Percentiles rank a stretch among this genome's conserved stretches.
Evolutionary conservation across 176 grass and related monocot species (phyloP).

Genomic region (Avena sativa): DNA sequence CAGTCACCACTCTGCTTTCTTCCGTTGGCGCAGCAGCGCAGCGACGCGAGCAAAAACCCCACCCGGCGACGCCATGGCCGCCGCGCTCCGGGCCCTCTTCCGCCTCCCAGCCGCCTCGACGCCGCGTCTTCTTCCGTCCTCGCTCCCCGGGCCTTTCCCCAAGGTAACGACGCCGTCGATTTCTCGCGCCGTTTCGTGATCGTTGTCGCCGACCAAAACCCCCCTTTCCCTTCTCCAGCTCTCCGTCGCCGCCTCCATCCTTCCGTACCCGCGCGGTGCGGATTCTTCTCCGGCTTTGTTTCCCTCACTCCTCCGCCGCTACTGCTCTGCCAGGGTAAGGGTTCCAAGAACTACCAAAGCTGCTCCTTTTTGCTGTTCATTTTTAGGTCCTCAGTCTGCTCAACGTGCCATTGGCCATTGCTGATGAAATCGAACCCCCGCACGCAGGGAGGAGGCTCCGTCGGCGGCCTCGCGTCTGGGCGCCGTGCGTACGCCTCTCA

Average conservation of each 20-base stretch:
- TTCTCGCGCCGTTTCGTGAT: background rate
- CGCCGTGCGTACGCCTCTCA: background rate
- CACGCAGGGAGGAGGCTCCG: background rate
- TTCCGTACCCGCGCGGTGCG: background rate
- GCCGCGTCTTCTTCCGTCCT: background rate
- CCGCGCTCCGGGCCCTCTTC: background rate
- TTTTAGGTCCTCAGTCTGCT: background rate
- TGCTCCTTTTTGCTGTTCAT: background rate
- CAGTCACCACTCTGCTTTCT: background rate
- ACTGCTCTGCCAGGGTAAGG: background rate
- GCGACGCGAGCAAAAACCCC: background rate
- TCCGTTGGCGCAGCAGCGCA: background rate
- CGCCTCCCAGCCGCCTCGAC: background rate
- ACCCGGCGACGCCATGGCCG: background rate
- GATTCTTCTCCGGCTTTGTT: background rate
- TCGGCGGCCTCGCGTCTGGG: background rate
- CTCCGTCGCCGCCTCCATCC: background rate
- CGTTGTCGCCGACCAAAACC: background rate
- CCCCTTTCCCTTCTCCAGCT: background rate
- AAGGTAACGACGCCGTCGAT: background rate
- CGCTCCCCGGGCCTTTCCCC: background rate
- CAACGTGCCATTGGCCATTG: background rate
- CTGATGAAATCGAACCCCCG: background rate
- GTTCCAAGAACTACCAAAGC: background rate
- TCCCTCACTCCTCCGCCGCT: background rate